Evolutionary conservation across 2,329 filamentous ascomycete genomes (phyloP).

Genomic region (Falciphora oryzae): DNA sequence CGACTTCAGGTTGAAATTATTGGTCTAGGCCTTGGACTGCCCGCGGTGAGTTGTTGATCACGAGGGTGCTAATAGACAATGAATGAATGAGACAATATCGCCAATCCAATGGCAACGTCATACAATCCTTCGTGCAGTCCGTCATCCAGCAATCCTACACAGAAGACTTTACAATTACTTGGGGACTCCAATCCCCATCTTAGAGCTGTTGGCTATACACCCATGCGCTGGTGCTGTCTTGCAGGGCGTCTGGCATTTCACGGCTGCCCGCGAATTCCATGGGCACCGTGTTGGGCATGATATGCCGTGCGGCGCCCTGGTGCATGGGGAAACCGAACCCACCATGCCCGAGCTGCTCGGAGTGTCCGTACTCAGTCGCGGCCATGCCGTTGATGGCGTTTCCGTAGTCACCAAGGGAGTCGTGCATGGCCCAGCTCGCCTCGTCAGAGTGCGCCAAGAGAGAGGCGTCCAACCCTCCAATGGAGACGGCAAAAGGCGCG

Average conservation of each 20-base stretch:
- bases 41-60: not conserved
- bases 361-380: not conserved
- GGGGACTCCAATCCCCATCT: not conserved
- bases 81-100: not conserved
- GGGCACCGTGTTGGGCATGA: not conserved
- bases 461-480: not conserved
- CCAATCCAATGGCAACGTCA: not conserved
- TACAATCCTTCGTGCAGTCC: not conserved
- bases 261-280: not conserved
- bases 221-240: slow-evolving; percentile 7
- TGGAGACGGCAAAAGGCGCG: not conserved
- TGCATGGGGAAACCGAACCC: not conserved
- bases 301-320: not conserved
- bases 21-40: too few relatives aligned
- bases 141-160: not conserved
- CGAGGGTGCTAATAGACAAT: not conserved
- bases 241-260: not conserved
- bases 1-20: too few relatives aligned
- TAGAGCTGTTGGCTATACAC: slow-evolving; percentile 3
- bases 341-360: not conserved
- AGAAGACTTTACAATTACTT: too few relatives aligned
- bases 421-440: not conserved
- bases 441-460: not conserved
- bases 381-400: not conserved
- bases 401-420: not conserved